Base-by-base conservation (phyloP, 2,329 filamentous ascomycete species). In the Epicoccum nigrum region DNA sequence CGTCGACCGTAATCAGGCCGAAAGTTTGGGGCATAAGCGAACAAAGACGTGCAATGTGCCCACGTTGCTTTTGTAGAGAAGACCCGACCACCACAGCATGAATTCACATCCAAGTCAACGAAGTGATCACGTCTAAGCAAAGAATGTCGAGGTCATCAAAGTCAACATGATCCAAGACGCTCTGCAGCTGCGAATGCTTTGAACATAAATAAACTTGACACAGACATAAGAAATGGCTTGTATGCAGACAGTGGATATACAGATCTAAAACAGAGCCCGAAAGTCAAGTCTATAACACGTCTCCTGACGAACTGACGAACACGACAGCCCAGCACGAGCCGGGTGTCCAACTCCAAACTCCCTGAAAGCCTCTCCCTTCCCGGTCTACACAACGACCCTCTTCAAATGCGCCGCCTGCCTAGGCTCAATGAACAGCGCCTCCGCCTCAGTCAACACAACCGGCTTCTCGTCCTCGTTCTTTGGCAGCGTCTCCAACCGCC, bases 351-450 rank as follows among this genome's bases (percentile, higher is more conserved):
- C 28, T 30, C 28, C 28, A 31, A 49, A 50, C 51, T 40, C 45
- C 51, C 37, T 13, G n/a, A 15, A 37, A 9, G 9, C 35, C 43
- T 32, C 16, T 20, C 13, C 9, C 23, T 25, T n/a, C 30, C 20
- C 8, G 9, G 7, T 44, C 32, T 54, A 54, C 5, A 46, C 37
- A 39, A 67, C 64, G 27, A 70, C 62, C 53, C 59, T 66, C 64
- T 55, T 68, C 67, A 72, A 60, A 38, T 54, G 58, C 71, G 85
- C 83, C 54, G 92, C 92, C 70, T 90, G 84, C 74, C 86, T 92
- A 23, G 93, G 92, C 75, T 94, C 91, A 65, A 97, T 83, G 71
- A 96, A 97, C 61, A 99, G 75, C 2, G 88, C 92, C 68, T 88
- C 88, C 0, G 90, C 93, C 75, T 95, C 90, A 7, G 88, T 91